A percentile compares a stretch with the other conserved stretches of the same genome.
These are phyloP conservation scores for Globisporangium paroecandrum DNA, from an alignment of 352 stramenopile genomes.

Conservation along the genomic window DNA sequence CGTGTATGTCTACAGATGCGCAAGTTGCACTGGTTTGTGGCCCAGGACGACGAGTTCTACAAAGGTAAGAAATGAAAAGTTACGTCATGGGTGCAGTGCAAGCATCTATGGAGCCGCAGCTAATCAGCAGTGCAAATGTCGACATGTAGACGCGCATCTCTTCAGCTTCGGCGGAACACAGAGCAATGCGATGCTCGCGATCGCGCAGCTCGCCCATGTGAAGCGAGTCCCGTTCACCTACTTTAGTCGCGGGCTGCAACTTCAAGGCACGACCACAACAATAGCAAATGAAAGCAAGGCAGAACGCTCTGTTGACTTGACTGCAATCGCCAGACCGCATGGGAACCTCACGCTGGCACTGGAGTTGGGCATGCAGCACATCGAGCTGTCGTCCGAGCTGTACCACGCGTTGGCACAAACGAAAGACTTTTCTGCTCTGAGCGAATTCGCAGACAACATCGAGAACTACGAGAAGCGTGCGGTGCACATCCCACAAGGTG, in stretches of 20 bases:
- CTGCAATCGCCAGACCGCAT: not conserved
- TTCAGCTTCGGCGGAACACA: constrained; percentile 77
- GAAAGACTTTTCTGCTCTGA: constrained; percentile 32
- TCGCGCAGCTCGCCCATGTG: constrained; percentile 75
- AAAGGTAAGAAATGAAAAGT: constrained; percentile 22
- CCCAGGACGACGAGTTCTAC: constrained; percentile 62
- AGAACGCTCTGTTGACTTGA: not conserved
- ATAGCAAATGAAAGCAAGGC: not conserved
- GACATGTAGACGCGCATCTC: constrained; percentile 38
- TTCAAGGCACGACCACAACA: not conserved
- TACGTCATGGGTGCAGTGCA: not conserved
- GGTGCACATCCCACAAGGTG: constrained; percentile 69
- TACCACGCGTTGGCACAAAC: constrained; percentile 48
- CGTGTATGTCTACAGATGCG: constrained; percentile 48
- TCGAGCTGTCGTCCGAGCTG: constrained; percentile 35
- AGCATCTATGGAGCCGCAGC: not conserved
- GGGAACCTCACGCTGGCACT: constrained; percentile 49
- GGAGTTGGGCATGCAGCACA: constrained; percentile 64
- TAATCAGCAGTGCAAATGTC: not conserved
- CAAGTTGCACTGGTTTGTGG: constrained; percentile 78
- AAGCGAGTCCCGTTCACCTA: constrained; percentile 82
- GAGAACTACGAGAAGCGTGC: not conserved
- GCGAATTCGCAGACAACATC: not conserved
- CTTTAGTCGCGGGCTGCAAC: constrained; percentile 52
- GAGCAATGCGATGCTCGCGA: constrained; percentile 85